Conservation (phyloP, 139 green algal genomes). For the Spirogloea muscicola region DNA sequence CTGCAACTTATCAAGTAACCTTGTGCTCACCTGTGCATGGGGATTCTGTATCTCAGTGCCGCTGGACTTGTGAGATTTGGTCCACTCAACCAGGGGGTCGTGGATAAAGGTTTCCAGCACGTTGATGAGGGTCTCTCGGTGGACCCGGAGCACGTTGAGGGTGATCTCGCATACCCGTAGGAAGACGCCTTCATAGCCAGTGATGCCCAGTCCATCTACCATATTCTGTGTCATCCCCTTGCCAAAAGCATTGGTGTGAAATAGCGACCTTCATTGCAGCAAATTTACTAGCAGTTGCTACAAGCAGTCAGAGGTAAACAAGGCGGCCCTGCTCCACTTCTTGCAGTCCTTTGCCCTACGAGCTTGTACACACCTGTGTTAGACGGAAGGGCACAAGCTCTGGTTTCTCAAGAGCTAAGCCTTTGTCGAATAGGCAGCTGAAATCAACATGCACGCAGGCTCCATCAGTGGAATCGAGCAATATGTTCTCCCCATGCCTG, state of each 20-base stretch:
- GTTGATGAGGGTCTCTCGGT: constrained; percentile 79
- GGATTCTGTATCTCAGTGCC: constrained; percentile 37
- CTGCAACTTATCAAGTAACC: neutral
- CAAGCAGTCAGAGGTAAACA: no score
- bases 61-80: constrained; percentile 33
- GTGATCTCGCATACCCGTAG: constrained; percentile 77
- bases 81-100: constrained; percentile 95
- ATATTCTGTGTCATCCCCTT: no score
- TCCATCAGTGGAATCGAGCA: constrained; percentile 76
- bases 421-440: constrained; percentile 67
- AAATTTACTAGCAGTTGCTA: no score
- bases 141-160: constrained; percentile 70
- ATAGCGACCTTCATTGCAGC: no score
- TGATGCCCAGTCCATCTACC: constrained; percentile 86
- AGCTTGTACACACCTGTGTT: constrained; percentile 66
- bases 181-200: constrained; percentile 84
- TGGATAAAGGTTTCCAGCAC: constrained; percentile 95
- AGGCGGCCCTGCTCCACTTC: no score
- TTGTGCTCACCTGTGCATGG: constrained; percentile 31
- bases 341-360: neutral
- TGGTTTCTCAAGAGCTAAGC: constrained; percentile 69
- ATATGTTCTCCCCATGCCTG: constrained; percentile 93
- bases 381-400: constrained; percentile 95
- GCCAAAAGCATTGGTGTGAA: no score
- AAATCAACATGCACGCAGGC: constrained; percentile 89